Conservation (phyloP, 2,329 filamentous ascomycete species). For the Apiospora arundinis region DNA sequence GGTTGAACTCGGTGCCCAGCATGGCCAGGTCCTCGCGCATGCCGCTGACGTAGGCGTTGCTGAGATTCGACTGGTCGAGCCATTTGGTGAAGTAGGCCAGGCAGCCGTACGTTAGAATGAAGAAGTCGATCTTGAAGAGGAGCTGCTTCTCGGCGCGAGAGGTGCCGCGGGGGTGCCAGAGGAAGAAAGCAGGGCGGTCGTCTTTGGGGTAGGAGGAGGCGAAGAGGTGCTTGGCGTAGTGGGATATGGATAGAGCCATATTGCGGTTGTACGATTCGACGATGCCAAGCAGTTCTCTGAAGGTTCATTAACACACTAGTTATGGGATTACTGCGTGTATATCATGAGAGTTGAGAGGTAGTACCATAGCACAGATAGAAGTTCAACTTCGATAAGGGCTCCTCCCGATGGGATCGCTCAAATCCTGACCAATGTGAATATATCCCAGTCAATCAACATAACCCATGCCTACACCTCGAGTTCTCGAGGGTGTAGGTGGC, state of each 20-base stretch:
- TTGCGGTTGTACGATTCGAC: not conserved
- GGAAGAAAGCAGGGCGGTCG: slow-evolving; percentile 33
- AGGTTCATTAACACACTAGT: not conserved
- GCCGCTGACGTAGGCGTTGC: slow-evolving; percentile 36
- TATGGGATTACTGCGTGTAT: not conserved
- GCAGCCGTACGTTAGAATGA: slow-evolving; percentile 38
- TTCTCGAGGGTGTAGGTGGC: too few species aligned
- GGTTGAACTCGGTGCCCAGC: slow-evolving; percentile 30
- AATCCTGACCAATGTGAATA: too few species aligned
- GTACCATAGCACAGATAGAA: too few species aligned
- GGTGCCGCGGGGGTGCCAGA: slow-evolving; percentile 37
- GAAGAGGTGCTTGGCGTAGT: slow-evolving; percentile 35
- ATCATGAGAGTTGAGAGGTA: not conserved
- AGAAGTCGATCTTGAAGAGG: slow-evolving; percentile 40
- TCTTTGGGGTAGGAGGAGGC: slow-evolving; percentile 37
- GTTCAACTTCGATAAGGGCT: not conserved
- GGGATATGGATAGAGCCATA: slow-evolving; percentile 28
- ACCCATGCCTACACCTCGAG: not conserved
- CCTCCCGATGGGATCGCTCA: not conserved
- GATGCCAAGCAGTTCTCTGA: too few species aligned
- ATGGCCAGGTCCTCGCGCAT: slow-evolving; percentile 34
- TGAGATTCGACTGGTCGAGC: slow-evolving; percentile 35
- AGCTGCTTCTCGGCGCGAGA: slow-evolving; percentile 34
- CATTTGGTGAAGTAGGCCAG: slow-evolving; percentile 38
- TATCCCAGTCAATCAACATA: too few species aligned